Percentiles rank a stretch among this genome's conserved stretches.
phyloP scores from a whole-genome alignment of 805 yeast genomes.

The Blastobotrys terrestris region DNA sequence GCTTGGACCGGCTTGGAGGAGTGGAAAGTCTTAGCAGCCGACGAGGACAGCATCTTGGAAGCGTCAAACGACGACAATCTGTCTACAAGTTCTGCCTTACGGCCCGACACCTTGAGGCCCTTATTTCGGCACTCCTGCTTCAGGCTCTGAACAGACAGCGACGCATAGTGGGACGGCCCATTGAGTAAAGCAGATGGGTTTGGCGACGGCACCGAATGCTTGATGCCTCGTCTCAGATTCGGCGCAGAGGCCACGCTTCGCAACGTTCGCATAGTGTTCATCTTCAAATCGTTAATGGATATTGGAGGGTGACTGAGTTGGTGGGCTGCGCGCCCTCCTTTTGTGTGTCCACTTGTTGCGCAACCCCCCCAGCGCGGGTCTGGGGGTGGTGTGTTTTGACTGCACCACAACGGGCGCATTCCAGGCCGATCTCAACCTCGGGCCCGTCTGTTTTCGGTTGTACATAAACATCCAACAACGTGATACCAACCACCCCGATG shows the following conservation, averaged over 20 bases:
- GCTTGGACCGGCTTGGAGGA: constrained; percentile 19
- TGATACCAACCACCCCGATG: neutral
- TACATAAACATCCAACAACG: neutral
- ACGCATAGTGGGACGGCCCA: constrained; percentile 23
- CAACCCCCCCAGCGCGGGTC: neutral
- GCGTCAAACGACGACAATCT: constrained; percentile 23
- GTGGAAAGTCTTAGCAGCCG: constrained; percentile 15
- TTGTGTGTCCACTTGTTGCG: neutral
- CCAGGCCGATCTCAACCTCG: neutral
- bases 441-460: neutral
- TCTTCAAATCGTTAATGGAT: too few species aligned
- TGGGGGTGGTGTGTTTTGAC: neutral
- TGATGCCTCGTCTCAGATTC: constrained; percentile 19
- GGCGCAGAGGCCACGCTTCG: constrained; percentile 19
- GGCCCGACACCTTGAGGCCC: constrained; percentile 58
- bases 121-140: constrained; percentile 53
- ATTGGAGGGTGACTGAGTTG: too few species aligned
- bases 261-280: neutral
- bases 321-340: neutral
- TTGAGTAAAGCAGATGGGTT: constrained; percentile 29
- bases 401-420: neutral
- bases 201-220: constrained; percentile 26
- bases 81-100: constrained; percentile 49
- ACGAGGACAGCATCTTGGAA: neutral
- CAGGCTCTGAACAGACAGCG: constrained; percentile 49